Evolutionary conservation across 345 rosid species (phyloP), one percentile per base, ranked within the genome.

Genomic region (Populus euphratica): DNA sequence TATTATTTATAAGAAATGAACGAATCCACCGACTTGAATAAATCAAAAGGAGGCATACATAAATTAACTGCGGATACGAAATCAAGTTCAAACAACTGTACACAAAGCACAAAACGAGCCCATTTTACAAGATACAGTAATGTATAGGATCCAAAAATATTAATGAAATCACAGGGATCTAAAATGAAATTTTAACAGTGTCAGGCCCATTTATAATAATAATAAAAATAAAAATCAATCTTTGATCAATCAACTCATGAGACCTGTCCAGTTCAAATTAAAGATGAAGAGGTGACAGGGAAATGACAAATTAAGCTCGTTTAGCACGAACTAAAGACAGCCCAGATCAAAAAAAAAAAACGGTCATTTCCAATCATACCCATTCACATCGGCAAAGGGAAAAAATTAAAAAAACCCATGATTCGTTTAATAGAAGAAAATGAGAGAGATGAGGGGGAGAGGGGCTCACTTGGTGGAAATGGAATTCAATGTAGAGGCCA

Each of bases 401-500:
- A 0, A 10, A 54, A n/a, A 69, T 0, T 5, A 71, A 11, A 35
- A 21, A 35, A 33, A 25, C 5, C 1, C 23, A 13, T 2, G 21
- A n/a, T 66, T 38, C 25, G 8, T 35, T 49, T 5, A 71, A 4
- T 29, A 16, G n/a, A 80, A 27, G 38, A 80, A 54, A 56, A 8
- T 14, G 27, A 70, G 20, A 69, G n/a, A 61, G 44, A 41, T 41
- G 44, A 1, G 18, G 50, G 12, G 21, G 54, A 9, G 29, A 16
- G 49, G 69, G 67, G 72, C 85, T 81, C 56, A 89, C 92, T 81
- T 86, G 64, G 89, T 29, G 11, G 80, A 50, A 36, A 62, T 49
- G 36, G 88, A 59, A 43, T 82, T 85, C 68, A 81, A 66, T 68
- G 86, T 75, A n/a, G 92, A 88, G 38, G 90, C 86, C 88, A 89